phyloP scores from a whole-genome alignment of 1,284 basidiomycete genomes.

The Cerioporus squamosus region DNA sequence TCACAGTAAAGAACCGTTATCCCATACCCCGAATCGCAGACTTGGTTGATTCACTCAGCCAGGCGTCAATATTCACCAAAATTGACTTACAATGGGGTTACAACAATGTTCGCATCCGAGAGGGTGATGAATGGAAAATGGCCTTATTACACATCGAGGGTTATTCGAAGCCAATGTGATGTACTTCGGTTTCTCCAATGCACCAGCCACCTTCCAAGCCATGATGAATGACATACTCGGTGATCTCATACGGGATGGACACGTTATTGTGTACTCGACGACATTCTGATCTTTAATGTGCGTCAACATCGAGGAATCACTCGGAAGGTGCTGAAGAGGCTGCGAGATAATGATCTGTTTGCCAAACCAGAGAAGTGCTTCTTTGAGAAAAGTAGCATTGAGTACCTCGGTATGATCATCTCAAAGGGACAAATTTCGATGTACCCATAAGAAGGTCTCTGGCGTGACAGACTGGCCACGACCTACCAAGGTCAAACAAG shows the following conservation, averaged over 20 bases:
- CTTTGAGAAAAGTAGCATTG: conserved; percentile 33
- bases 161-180: conserved; percentile 36
- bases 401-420: conserved; percentile 21
- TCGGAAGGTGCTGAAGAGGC: conserved; percentile 32
- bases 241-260: conserved; percentile 3
- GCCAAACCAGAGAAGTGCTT: conserved; percentile 42
- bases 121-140: conserved; percentile 22
- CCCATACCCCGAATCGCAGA: conserved; percentile 2
- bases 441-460: conserved; percentile 6
- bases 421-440: conserved; percentile 2
- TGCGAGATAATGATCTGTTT: conserved; percentile 34
- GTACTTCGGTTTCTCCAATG: conserved; percentile 37
- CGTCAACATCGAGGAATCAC: conserved; percentile 22
- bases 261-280: conserved; percentile 7
- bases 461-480: conserved; percentile 4
- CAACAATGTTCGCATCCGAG: conserved; percentile 6
- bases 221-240: conserved; percentile 11
- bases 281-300: conserved; percentile 11
- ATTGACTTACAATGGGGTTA: conserved; percentile 11
- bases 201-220: conserved; percentile 32
- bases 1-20: conserved; percentile 32
- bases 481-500: background rate
- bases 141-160: conserved; percentile 18
- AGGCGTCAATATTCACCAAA: conserved; percentile 3
- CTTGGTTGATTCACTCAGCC: background rate